Evolutionary conservation across 1,284 basidiomycete species (phyloP).

Genomic region (Ustilago bromivora): DNA sequence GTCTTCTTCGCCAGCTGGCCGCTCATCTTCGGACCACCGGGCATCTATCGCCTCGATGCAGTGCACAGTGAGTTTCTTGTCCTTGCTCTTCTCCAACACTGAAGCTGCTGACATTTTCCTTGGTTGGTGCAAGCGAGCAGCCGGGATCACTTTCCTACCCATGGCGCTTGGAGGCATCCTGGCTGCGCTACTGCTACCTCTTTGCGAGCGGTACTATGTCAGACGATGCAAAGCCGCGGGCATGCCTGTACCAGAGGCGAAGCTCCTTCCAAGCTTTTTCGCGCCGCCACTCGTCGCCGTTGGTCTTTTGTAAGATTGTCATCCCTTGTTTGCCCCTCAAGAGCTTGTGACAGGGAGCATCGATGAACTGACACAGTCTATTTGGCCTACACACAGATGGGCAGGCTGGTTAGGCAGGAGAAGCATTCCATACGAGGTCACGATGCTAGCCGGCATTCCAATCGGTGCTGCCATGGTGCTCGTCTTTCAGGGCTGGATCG

Average conservation of each 20-base stretch:
- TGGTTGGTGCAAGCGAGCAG: constrained; percentile 5
- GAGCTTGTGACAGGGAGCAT: background rate
- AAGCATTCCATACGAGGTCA: constrained; percentile 23
- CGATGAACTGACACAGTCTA: background rate
- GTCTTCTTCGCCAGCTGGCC: constrained; percentile 50
- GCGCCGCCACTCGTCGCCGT: constrained; percentile 38
- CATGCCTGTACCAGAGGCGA: constrained; percentile 22
- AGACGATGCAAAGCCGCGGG: background rate
- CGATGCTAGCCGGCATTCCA: constrained; percentile 42
- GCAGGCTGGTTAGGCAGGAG: constrained; percentile 34
- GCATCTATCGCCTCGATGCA: constrained; percentile 34
- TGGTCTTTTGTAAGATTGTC: constrained; percentile 35
- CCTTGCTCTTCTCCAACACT: too few species aligned
- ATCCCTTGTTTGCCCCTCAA: background rate
- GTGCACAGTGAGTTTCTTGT: constrained; percentile 30
- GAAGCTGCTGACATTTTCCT: too few species aligned
- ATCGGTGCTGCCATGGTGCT: constrained; percentile 49
- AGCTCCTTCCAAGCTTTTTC: constrained; percentile 26
- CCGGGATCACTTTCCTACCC: constrained; percentile 38
- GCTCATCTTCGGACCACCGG: constrained; percentile 41
- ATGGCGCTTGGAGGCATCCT: constrained; percentile 29
- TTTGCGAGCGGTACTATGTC: constrained; percentile 20
- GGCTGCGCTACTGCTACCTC: constrained; percentile 21
- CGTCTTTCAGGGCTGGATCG: constrained; percentile 50
- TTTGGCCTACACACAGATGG: constrained; percentile 13